Conservation (phyloP, 768 basidiomycete species). For the Psilocybe tampanensis region DNA sequence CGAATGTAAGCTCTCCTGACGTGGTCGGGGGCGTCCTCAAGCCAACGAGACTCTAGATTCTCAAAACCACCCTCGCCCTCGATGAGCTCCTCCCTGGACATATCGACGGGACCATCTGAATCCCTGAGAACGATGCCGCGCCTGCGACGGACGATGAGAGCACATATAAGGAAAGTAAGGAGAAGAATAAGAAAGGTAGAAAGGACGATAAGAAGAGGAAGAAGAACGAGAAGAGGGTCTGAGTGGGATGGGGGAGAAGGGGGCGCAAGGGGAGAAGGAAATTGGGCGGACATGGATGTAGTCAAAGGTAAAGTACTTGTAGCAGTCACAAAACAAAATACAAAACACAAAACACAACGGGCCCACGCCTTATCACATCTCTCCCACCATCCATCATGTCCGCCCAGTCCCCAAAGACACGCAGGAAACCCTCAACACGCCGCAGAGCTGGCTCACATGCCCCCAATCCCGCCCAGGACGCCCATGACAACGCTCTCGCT, state of each 20-base stretch:
- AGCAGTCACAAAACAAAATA: not conserved
- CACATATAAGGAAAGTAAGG: slow-evolving; percentile 87
- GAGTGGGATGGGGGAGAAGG: slow-evolving; percentile 33
- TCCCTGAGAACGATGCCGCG: slow-evolving; percentile 82
- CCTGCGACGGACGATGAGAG: slow-evolving; percentile 79
- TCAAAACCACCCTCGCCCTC: slow-evolving; percentile 94
- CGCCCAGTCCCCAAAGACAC: slow-evolving; percentile 52
- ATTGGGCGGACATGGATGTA: slow-evolving; percentile 12
- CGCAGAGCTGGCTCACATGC: slow-evolving; percentile 62
- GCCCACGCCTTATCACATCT: slow-evolving; percentile 13
- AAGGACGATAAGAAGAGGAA: slow-evolving; percentile 92
- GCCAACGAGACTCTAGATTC: slow-evolving; percentile 90
- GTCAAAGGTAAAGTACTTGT: not conserved
- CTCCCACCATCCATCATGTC: slow-evolving; percentile 32
- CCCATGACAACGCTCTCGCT: slow-evolving; percentile 69
- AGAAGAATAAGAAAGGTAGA: slow-evolving; percentile 92
- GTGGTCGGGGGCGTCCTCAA: slow-evolving; percentile 76
- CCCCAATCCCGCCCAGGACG: slow-evolving; percentile 54
- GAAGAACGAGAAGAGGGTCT: slow-evolving; percentile 82
- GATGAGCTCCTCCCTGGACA: slow-evolving; percentile 88
- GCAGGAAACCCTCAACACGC: slow-evolving; percentile 59
- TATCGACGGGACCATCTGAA: slow-evolving; percentile 89
- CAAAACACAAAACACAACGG: no score
- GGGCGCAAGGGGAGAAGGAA: slow-evolving; percentile 12
- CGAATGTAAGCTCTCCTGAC: slow-evolving; percentile 73